Evolutionary conservation across 306 rosid species (phyloP).

Genomic region (Benincasa hispida): DNA sequence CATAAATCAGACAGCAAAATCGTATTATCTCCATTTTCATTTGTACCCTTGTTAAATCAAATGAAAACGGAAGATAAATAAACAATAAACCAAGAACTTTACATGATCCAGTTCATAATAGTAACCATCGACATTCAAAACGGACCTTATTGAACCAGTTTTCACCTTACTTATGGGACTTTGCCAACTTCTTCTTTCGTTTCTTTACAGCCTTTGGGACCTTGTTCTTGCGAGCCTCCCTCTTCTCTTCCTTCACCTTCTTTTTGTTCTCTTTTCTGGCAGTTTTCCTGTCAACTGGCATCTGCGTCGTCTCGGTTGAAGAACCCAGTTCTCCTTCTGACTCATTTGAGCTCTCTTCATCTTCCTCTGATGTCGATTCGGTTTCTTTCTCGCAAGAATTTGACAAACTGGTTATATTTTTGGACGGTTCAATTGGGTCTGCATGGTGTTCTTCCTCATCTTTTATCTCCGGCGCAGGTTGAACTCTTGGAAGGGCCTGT

Average conservation of each 20-base stretch:
- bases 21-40: neutral
- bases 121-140: neutral
- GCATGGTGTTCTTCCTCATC: conserved; percentile 14
- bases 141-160: neutral
- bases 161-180: conserved; percentile 32
- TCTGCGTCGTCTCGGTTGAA: conserved; percentile 15
- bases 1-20: neutral
- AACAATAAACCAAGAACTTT: neutral
- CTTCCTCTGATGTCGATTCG: conserved; percentile 17
- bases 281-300: conserved; percentile 55
- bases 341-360: conserved; percentile 22
- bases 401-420: neutral
- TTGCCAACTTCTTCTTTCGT: conserved; percentile 62
- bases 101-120: neutral
- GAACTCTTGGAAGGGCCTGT: conserved; percentile 28
- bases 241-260: conserved; percentile 84
- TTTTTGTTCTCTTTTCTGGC: conserved; percentile 77
- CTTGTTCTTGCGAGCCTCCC: conserved; percentile 65
- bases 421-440: neutral
- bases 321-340: conserved; percentile 37
- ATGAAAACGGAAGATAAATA: neutral
- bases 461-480: conserved; percentile 11
- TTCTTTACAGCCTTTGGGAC: conserved; percentile 77
- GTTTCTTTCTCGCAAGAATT: conserved; percentile 15
- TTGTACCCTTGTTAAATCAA: neutral